Percentiles rank a stretch among this genome's conserved stretches.
These are phyloP conservation scores for Epicoccum sorghinum DNA, from an alignment of 2,329 filamentous ascomycete genomes.

Conservation along the genomic window DNA sequence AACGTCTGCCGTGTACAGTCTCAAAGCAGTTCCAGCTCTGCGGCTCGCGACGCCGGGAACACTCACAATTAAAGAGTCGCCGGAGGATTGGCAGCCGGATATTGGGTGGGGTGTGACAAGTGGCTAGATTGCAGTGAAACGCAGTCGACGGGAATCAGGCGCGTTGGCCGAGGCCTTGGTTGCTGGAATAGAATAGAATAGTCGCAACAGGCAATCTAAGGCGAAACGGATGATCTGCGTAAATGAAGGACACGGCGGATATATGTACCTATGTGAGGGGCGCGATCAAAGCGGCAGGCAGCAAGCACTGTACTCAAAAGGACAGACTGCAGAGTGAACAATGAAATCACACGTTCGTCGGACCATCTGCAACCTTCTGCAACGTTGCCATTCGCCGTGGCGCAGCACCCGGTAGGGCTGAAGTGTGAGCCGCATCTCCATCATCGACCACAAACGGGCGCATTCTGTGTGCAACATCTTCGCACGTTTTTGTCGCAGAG, in stretches of 20 bases:
- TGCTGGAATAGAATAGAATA: slow-evolving; percentile 2
- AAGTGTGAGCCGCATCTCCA: slow-evolving; percentile 23
- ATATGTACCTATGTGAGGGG: slow-evolving; percentile 2
- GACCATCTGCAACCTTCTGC: slow-evolving; percentile 31
- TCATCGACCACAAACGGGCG: neutral
- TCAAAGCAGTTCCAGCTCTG: slow-evolving; percentile 2
- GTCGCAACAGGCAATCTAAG: slow-evolving; percentile 29
- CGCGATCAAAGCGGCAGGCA: slow-evolving; percentile 14
- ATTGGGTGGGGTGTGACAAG: slow-evolving; percentile 39
- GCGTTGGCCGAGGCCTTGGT: slow-evolving; percentile 30
- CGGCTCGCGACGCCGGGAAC: slow-evolving; percentile 4
- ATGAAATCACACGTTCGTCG: slow-evolving; percentile 44
- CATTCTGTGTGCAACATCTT: neutral
- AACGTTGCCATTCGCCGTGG: slow-evolving; percentile 42
- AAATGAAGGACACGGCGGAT: slow-evolving; percentile 29
- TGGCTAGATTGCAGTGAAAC: slow-evolving; percentile 47
- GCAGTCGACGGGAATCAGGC: slow-evolving; percentile 26
- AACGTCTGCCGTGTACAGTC: slow-evolving; percentile 38
- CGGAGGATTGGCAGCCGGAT: slow-evolving; percentile 20
- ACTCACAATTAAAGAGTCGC: slow-evolving; percentile 19
- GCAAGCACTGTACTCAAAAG: slow-evolving; percentile 13
- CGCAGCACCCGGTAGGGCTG: slow-evolving; percentile 25
- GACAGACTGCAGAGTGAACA: slow-evolving; percentile 19
- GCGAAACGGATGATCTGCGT: slow-evolving; percentile 21
- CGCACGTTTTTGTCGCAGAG: neutral